A percentile compares a stretch with the other conserved stretches of the same genome.
Evolutionary conservation across 2,329 filamentous ascomycete genomes (phyloP).

Genomic region (Herpomyces periplanetae): DNA sequence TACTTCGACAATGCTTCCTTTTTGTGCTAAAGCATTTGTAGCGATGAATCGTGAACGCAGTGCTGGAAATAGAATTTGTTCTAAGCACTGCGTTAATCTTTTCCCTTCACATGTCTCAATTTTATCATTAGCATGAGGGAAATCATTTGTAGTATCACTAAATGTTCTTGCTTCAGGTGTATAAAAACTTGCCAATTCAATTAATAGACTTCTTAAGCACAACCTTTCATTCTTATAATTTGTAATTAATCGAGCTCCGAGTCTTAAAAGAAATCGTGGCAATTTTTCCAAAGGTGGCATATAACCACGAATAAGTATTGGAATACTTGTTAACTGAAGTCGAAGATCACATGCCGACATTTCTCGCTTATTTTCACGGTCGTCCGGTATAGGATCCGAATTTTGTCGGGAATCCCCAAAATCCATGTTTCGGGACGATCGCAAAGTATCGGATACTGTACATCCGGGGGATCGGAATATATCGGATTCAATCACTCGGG

Average conservation of each 20-base stretch:
- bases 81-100: constrained; percentile 35
- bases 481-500: no score
- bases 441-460: no score
- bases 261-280: constrained; percentile 43
- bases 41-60: constrained; percentile 48
- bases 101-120: constrained; percentile 13
- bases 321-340: constrained; percentile 38
- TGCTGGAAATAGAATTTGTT: constrained; percentile 60
- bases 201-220: constrained; percentile 54
- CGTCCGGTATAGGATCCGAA: no score
- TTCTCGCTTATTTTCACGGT: no score
- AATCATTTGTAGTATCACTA: constrained; percentile 5
- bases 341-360: no score
- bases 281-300: constrained; percentile 50
- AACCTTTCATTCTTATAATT: constrained; percentile 47
- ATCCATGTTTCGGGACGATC: no score
- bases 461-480: no score
- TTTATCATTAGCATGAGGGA: constrained; percentile 12
- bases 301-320: constrained; percentile 58
- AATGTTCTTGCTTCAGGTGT: constrained; percentile 26
- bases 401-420: no score
- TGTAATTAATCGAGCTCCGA: constrained; percentile 63
- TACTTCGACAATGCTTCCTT: constrained; percentile 42
- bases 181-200: constrained; percentile 58
- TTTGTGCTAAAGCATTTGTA: constrained; percentile 33